These are phyloP conservation scores for Quercus lobata DNA, from an alignment of 331 rosid species.

Conservation along the genomic window DNA sequence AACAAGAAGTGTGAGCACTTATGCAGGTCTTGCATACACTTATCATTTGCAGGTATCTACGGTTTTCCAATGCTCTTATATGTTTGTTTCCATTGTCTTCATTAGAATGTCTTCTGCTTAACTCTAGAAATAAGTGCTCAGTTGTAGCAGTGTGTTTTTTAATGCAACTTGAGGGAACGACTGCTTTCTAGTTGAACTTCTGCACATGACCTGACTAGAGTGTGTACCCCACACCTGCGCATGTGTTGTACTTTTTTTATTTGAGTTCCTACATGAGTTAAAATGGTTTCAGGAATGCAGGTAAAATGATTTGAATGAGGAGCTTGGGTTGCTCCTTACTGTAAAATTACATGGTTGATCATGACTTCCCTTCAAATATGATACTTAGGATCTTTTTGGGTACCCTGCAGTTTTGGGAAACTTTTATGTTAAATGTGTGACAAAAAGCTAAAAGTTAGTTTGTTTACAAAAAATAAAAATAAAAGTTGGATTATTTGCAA, in stretches of 20 bases:
- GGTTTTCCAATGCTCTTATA: not conserved
- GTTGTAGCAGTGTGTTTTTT: not conserved
- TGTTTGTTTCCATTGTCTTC: not conserved
- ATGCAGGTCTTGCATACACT: conserved; percentile 95
- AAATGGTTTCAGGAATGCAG: not conserved
- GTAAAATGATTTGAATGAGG: not conserved
- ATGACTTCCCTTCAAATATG: not conserved
- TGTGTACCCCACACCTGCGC: not conserved
- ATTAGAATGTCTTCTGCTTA: not conserved
- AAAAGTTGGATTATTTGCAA: no score
- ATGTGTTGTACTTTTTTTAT: not conserved
- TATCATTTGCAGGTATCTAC: conserved; percentile 76
- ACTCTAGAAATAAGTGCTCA: conserved; percentile 6
- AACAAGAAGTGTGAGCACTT: conserved; percentile 81
- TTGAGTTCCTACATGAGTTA: not conserved
- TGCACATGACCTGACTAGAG: not conserved
- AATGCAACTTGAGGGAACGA: not conserved
- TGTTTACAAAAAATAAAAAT: no score
- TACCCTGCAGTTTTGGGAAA: not conserved
- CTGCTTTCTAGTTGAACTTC: not conserved
- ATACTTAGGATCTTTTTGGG: not conserved
- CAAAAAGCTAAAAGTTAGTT: no score
- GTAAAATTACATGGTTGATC: not conserved
- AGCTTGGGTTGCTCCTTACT: not conserved
- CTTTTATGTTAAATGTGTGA: no score